These are phyloP conservation scores for Talaromyces proteolyticus DNA, from an alignment of 495 filamentous ascomycete genomes.

Conservation along the genomic window DNA sequence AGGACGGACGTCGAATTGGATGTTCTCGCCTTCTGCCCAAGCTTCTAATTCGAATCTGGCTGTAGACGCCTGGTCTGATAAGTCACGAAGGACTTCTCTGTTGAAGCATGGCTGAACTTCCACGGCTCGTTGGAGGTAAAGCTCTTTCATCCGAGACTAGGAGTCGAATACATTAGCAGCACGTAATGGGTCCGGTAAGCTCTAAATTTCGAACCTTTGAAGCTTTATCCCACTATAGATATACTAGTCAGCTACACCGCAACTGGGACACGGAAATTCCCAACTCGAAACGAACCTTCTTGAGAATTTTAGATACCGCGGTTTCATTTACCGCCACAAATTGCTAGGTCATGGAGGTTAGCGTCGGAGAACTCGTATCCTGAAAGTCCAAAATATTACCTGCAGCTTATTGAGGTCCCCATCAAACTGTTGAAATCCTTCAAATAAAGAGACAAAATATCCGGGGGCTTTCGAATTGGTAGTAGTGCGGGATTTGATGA, in stretches of 20 bases:
- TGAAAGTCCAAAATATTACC: conserved; percentile 19
- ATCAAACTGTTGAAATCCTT: conserved; percentile 95
- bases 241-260: conserved; percentile 15
- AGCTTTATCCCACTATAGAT: conserved; percentile 86
- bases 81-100: conserved; percentile 87
- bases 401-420: conserved; percentile 95
- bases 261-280: neutral
- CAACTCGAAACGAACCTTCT: conserved; percentile 59
- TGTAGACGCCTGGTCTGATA: conserved; percentile 93
- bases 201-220: conserved; percentile 61
- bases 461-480: conserved; percentile 78
- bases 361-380: neutral
- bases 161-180: conserved; percentile 11
- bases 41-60: conserved; percentile 87
- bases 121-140: conserved; percentile 91
- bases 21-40: conserved; percentile 93
- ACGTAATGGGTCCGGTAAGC: neutral
- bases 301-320: conserved; percentile 95
- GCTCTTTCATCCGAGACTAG: conserved; percentile 90
- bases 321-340: conserved; percentile 97
- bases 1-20: conserved; percentile 63
- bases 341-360: conserved; percentile 46
- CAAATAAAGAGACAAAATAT: conserved; percentile 87
- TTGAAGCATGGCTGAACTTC: conserved; percentile 99
- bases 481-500: conserved; percentile 69